phyloP scores from a whole-genome alignment of 2,329 filamentous ascomycete genomes.

The Catunica adiposa region DNA sequence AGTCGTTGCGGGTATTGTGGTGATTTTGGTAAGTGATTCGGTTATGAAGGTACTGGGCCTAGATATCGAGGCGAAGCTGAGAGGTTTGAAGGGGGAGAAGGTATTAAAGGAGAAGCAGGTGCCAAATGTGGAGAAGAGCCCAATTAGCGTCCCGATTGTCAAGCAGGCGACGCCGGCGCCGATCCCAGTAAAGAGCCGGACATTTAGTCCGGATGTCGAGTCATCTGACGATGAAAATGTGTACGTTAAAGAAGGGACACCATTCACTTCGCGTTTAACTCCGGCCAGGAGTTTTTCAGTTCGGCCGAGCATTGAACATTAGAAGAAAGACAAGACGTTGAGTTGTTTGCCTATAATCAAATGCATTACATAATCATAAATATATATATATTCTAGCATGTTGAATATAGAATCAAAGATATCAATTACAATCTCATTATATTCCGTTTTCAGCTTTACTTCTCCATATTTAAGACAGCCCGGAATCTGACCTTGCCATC shows the following conservation, averaged over 20 bases:
- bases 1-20: not conserved
- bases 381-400: no score
- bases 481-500: constrained; percentile 30
- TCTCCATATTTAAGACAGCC: constrained; percentile 27
- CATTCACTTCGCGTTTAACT: not conserved
- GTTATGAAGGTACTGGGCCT: constrained; percentile 4
- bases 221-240: not conserved
- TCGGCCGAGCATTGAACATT: not conserved
- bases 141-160: no score
- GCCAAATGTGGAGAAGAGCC: no score
- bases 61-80: constrained; percentile 7
- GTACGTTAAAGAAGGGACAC: not conserved
- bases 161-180: not conserved
- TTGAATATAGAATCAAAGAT: no score
- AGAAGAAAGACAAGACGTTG: not conserved
- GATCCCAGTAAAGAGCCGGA: not conserved
- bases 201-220: not conserved
- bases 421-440: not conserved
- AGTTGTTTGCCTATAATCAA: not conserved
- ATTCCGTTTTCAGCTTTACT: not conserved
- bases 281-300: not conserved
- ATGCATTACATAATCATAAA: not conserved
- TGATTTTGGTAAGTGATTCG: constrained; percentile 1
- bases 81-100: not conserved
- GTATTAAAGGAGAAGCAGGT: no score